Percentiles rank a stretch among this genome's conserved stretches.
Conservation (phyloP, 306 rosid genomes). For the Fragaria nilgerrensis region DNA sequence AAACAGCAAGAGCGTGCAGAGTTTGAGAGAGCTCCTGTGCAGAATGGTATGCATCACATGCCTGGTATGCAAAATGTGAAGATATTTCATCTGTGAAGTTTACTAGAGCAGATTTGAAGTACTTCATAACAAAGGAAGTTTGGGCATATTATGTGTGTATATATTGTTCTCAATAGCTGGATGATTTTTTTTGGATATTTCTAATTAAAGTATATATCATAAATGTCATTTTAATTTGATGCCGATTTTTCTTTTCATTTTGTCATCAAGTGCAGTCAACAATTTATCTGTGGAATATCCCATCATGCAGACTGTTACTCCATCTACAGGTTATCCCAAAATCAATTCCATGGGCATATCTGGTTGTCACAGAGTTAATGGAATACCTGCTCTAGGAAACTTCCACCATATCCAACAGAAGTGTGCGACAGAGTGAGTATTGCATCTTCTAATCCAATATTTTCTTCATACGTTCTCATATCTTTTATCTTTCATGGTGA, state of each 20-base stretch:
- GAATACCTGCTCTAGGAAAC: conserved; percentile 5
- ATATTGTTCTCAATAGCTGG: background rate
- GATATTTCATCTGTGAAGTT: too few species aligned
- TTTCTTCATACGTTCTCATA: background rate
- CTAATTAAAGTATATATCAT: background rate
- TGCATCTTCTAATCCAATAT: background rate
- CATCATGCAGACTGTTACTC: conserved; percentile 3
- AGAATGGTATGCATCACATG: conserved; percentile 59
- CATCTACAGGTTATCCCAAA: conserved; percentile 1
- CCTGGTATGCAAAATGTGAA: conserved; percentile 45
- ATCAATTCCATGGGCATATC: conserved; percentile 2
- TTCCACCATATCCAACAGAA: conserved; percentile 15
- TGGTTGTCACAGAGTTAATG: background rate
- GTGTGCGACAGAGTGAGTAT: conserved; percentile 5
- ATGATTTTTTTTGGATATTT: background rate
- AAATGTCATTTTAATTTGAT: background rate
- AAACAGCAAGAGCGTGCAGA: conserved; percentile 39
- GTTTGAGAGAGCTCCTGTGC: conserved; percentile 78
- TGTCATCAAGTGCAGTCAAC: background rate
- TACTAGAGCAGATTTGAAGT: too few species aligned
- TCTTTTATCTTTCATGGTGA: background rate
- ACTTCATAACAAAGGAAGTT: too few species aligned
- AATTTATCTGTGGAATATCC: background rate
- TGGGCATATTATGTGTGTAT: too few species aligned
- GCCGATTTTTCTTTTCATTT: background rate